These are phyloP conservation scores for Madurella mycetomatis DNA, from an alignment of 2,329 filamentous ascomycete genomes.

Conservation along the genomic window DNA sequence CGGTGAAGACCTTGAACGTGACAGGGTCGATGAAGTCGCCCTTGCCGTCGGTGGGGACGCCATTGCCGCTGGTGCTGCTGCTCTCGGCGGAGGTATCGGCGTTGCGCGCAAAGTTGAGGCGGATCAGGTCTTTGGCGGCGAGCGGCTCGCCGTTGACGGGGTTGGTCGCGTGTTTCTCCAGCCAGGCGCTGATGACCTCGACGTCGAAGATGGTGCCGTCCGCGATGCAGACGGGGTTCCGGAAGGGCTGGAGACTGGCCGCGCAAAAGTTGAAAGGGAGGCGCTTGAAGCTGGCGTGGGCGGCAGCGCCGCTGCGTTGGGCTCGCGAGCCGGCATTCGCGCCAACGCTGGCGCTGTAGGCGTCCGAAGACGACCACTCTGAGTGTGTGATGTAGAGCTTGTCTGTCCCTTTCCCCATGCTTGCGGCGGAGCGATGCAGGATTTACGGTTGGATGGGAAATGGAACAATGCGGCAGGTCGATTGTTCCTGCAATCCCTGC, in stretches of 20 bases:
- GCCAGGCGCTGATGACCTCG: slow-evolving; percentile 89
- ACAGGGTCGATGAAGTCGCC: slow-evolving; percentile 93
- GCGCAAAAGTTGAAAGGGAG: slow-evolving; percentile 98
- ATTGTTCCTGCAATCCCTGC: too few species aligned
- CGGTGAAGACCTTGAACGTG: slow-evolving; percentile 94
- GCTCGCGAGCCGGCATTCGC: slow-evolving; percentile 60
- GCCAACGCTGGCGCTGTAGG: slow-evolving; percentile 76
- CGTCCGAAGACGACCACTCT: slow-evolving; percentile 90
- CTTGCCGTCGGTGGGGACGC: slow-evolving; percentile 47
- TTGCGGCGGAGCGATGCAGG: slow-evolving; percentile 3
- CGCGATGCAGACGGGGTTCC: slow-evolving; percentile 85
- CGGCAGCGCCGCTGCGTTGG: slow-evolving; percentile 34
- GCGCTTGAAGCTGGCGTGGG: slow-evolving; percentile 68
- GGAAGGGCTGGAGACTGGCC: slow-evolving; percentile 90
- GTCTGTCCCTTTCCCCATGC: slow-evolving; percentile 52
- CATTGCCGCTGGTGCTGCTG: slow-evolving; percentile 42
- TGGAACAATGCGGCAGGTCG: neutral
- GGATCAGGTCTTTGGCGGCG: slow-evolving; percentile 77
- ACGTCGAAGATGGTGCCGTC: slow-evolving; percentile 91
- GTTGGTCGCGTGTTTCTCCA: slow-evolving; percentile 90
- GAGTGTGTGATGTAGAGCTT: slow-evolving; percentile 83
- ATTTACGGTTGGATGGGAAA: neutral
- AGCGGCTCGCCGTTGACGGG: slow-evolving; percentile 79
- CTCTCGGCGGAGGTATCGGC: slow-evolving; percentile 58
- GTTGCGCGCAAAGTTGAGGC: slow-evolving; percentile 88